Evolutionary conservation across 2,329 filamentous ascomycete species (phyloP).

Genomic region (Aspergillus melleus): DNA sequence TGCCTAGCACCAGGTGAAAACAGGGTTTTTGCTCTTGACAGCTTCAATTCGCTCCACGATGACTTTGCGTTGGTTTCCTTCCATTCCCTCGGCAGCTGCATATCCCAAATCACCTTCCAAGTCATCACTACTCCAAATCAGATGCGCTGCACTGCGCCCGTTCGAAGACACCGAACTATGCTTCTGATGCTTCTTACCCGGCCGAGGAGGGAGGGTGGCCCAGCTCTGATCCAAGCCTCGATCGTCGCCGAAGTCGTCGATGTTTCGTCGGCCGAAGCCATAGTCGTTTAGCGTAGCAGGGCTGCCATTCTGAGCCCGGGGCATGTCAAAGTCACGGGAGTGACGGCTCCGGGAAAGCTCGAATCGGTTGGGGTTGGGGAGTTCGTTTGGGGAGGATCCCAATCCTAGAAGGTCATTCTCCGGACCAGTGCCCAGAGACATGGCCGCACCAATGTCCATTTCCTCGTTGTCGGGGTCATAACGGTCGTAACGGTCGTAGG

Average conservation of each 20-base stretch:
- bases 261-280: slow-evolving; percentile 31
- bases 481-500: slow-evolving; percentile 32
- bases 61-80: slow-evolving; percentile 86
- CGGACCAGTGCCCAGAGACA: slow-evolving; percentile 56
- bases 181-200: slow-evolving; percentile 30
- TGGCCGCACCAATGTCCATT: slow-evolving; percentile 81
- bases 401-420: slow-evolving; percentile 70
- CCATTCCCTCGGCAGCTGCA: slow-evolving; percentile 89
- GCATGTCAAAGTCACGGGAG: slow-evolving; percentile 36
- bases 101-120: slow-evolving; percentile 92
- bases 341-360: slow-evolving; percentile 56
- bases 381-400: slow-evolving; percentile 55
- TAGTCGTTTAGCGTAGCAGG: slow-evolving; percentile 34
- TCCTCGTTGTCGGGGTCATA: slow-evolving; percentile 69
- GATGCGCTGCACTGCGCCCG: slow-evolving; percentile 33
- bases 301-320: slow-evolving; percentile 34
- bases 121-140: slow-evolving; percentile 67
- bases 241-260: slow-evolving; percentile 31
- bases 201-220: slow-evolving; percentile 37
- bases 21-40: slow-evolving; percentile 91
- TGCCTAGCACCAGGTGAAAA: slow-evolving; percentile 90
- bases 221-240: slow-evolving; percentile 39
- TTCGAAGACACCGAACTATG: slow-evolving; percentile 42
- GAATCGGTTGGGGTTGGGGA: slow-evolving; percentile 75
- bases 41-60: slow-evolving; percentile 96